Conservation (phyloP, 176 grass and related monocot genomes). For the Oryza nivara region DNA sequence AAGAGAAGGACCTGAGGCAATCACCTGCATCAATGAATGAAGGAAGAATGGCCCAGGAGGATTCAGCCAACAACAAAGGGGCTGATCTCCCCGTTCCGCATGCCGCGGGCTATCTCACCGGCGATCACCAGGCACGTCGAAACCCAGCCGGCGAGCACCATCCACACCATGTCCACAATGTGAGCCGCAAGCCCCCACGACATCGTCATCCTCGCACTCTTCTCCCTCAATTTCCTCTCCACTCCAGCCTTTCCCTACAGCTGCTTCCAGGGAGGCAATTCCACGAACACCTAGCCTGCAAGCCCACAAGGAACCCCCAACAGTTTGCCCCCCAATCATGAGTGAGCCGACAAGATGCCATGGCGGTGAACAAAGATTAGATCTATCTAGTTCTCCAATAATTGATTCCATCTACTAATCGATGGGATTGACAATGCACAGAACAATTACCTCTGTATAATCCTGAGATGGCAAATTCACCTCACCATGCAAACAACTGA, state of each 20-base stretch:
- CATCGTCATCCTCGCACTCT: constrained; percentile 50
- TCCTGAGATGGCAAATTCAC: neutral
- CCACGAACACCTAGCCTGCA: constrained; percentile 34
- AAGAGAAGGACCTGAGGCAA: neutral
- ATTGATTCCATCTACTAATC: neutral
- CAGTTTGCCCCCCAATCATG: neutral
- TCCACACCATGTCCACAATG: constrained; percentile 75
- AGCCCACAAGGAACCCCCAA: neutral
- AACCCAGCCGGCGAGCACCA: constrained; percentile 64
- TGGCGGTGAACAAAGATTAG: neutral
- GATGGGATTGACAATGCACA: neutral
- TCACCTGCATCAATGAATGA: constrained; percentile 26
- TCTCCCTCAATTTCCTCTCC: neutral
- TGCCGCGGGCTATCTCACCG: constrained; percentile 65
- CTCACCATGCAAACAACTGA: constrained; percentile 7
- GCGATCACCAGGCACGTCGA: constrained; percentile 71
- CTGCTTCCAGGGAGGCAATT: constrained; percentile 30
- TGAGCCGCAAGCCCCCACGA: constrained; percentile 44
- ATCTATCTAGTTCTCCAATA: neutral
- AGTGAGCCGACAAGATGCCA: neutral
- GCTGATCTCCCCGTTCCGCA: constrained; percentile 64
- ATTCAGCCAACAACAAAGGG: constrained; percentile 66
- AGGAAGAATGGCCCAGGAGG: neutral
- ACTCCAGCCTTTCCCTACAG: neutral
- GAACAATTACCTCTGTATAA: neutral